These are phyloP conservation scores for Ceratobasidium theobromae DNA, from an alignment of 1,284 basidiomycete species.

Conservation along the genomic window DNA sequence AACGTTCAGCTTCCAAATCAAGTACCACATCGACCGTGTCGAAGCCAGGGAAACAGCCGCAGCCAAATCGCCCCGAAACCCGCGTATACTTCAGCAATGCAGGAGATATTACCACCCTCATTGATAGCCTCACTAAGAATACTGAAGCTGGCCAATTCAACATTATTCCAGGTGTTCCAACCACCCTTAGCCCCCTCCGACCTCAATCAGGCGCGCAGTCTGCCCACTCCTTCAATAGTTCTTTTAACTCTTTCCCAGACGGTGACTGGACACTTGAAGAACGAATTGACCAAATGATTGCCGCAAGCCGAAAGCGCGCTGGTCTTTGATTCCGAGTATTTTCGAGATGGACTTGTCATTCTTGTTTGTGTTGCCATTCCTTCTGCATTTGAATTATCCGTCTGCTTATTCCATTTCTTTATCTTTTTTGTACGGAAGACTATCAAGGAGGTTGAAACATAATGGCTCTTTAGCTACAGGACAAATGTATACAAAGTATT, in stretches of 20 bases:
- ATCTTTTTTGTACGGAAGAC: neutral
- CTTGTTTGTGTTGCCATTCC: neutral
- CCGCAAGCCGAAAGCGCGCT: conserved; percentile 38
- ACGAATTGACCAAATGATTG: conserved; percentile 70
- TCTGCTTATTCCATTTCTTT: neutral
- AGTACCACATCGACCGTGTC: conserved; percentile 49
- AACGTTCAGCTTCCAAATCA: conserved; percentile 62
- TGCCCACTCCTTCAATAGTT: conserved; percentile 40
- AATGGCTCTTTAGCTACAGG: neutral
- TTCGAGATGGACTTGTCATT: conserved; percentile 39
- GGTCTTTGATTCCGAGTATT: conserved; percentile 46
- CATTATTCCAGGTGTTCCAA: conserved; percentile 39
- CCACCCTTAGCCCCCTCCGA: neutral
- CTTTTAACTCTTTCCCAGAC: conserved; percentile 48
- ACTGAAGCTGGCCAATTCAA: conserved; percentile 81
- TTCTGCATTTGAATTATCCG: neutral
- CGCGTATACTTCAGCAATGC: conserved; percentile 72
- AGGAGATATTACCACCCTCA: conserved; percentile 73
- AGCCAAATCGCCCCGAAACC: conserved; percentile 22
- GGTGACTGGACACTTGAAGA: conserved; percentile 59
- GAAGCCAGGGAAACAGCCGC: neutral
- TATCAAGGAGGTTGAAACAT: neutral
- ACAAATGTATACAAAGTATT: conserved; percentile 13
- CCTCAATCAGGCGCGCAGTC: conserved; percentile 20
- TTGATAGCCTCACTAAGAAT: conserved; percentile 74